Percentiles rank a stretch among this genome's conserved stretches.
Conservation (phyloP, 208 protist species). For the Wallacemonas collosoma region DNA sequence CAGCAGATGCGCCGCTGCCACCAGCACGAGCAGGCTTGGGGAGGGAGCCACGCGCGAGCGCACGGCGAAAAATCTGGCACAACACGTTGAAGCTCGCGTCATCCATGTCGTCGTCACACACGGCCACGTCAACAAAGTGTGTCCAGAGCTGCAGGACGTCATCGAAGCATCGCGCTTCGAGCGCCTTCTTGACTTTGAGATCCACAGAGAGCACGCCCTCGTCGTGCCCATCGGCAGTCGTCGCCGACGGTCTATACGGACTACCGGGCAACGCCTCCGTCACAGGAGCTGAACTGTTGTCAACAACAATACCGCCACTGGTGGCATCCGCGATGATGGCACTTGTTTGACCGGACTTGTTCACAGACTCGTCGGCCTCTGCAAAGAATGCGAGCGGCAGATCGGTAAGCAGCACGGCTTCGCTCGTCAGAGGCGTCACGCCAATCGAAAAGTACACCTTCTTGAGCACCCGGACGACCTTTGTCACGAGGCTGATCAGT, state of each 20-base stretch:
- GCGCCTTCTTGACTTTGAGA: constrained; percentile 12
- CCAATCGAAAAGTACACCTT: constrained; percentile 56
- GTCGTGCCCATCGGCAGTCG: neutral
- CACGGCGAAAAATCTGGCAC: constrained; percentile 41
- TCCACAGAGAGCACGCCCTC: neutral
- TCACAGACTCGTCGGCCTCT: neutral
- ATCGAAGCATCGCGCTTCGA: constrained; percentile 43
- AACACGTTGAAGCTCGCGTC: constrained; percentile 67
- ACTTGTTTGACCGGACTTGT: neutral
- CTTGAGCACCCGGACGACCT: constrained; percentile 47
- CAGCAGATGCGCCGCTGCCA: constrained; percentile 19
- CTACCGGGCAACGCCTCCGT: too few relatives aligned
- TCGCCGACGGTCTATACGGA: too few relatives aligned
- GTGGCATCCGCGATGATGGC: neutral
- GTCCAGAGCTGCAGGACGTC: constrained; percentile 63
- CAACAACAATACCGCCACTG: too few relatives aligned
- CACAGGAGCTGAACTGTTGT: too few relatives aligned
- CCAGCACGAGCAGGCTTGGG: constrained; percentile 31
- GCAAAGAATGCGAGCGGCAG: constrained; percentile 61
- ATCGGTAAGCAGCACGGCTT: constrained; percentile 61
- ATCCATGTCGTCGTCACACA: constrained; percentile 73
- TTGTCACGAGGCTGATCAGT: constrained; percentile 36
- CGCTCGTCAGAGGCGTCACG: constrained; percentile 51
- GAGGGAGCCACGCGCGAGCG: constrained; percentile 35
- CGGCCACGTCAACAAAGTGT: constrained; percentile 38